Evolutionary conservation across 805 yeast species (phyloP).

Genomic region (Cyberlindnera japonica): DNA sequence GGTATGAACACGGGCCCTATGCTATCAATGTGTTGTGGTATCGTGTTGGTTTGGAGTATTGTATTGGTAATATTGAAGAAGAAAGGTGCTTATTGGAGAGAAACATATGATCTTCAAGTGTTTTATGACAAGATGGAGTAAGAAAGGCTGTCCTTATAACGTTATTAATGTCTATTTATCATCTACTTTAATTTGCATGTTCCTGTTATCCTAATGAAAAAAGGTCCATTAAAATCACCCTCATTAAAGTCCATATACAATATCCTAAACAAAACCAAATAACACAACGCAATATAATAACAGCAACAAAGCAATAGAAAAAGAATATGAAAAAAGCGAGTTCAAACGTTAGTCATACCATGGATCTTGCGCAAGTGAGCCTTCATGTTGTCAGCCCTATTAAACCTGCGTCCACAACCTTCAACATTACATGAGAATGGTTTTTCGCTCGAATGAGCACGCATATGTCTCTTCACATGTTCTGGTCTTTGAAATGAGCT

Average conservation of each 20-base stretch:
- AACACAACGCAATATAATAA: no score
- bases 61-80: slow-evolving; percentile 46
- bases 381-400: slow-evolving; percentile 73
- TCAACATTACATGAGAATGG: slow-evolving; percentile 63
- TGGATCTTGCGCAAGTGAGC: slow-evolving; percentile 74
- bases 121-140: slow-evolving; percentile 45
- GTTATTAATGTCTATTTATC: no score
- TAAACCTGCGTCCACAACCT: slow-evolving; percentile 66
- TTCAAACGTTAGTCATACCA: slow-evolving; percentile 4
- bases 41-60: slow-evolving; percentile 42
- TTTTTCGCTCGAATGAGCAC: slow-evolving; percentile 76
- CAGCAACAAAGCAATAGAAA: not conserved
- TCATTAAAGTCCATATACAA: not conserved
- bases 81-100: slow-evolving; percentile 60
- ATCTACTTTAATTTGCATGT: no score
- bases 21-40: slow-evolving; percentile 61
- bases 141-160: not conserved
- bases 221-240: no score
- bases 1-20: slow-evolving; percentile 73
- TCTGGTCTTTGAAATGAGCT: slow-evolving; percentile 64
- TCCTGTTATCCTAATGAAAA: no score
- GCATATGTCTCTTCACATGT: slow-evolving; percentile 69
- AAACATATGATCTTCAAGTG: slow-evolving; percentile 52
- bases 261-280: not conserved
- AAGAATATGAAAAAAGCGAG: not conserved